Evolutionary conservation across 441 rosid genomes (phyloP), one percentile per base, ranked within the genome.

Genomic region (Geranium incanum): DNA sequence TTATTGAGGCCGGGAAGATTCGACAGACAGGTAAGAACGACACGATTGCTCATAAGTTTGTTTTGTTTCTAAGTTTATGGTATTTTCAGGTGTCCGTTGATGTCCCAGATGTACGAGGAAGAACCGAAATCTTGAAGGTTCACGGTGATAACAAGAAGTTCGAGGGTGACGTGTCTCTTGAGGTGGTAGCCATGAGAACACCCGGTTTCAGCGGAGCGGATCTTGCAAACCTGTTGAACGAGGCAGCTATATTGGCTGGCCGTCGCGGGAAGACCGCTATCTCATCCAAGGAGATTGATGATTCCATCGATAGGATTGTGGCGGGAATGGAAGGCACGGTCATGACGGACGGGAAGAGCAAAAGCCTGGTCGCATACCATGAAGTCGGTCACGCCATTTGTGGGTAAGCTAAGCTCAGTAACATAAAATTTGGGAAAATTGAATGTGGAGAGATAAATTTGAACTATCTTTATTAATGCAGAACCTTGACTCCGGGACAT

Each of bases 281-380:
- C 72, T 87, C 97, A 66, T 80, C 96, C 3, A 93, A 91, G 85
- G 98, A 93, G 80, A 84, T 91, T 75, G 97, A 93, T 79, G 98
- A 93, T 76, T 88, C 98, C 1, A 93, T 93, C 80, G 98, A 93
- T 80, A 87, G 98, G 79, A 93, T 93, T 79, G 97, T 93, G 71
- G 98, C 98, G 68, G 98, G 98, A 33, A 93, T 91, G 98, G 98
- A 91, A 82, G 98, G 97, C 74, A 93, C 98, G 0, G 97, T 89
- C 12, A 93, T 93, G 98, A 93, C 98, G 0, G 98, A 93, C 71
- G 97, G 98, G 74, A 93, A 93, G 85, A 89, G 98, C 78, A 93
- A 93, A 75, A 93, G 98, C 83, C 83, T 93, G 78, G 98, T 91
- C 74, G 96, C 97, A 50, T 91, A 93, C 84, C 98, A 93, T 78